Evolutionary conservation across 1,139 yeast species (phyloP), one percentile per base, ranked within the genome.

Genomic region (Nakaseomyces glabratus): DNA sequence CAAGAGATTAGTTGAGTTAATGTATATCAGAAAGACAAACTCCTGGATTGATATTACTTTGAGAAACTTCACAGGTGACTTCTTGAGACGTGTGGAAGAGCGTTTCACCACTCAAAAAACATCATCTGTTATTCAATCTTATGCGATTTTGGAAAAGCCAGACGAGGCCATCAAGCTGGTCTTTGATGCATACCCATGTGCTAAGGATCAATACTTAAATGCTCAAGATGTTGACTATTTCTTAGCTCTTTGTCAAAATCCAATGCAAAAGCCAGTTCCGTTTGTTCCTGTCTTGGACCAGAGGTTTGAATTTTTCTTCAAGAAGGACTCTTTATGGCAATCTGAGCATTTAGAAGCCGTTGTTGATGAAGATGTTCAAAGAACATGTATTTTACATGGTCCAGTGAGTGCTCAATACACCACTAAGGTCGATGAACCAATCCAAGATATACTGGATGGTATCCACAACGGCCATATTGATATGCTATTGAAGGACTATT

Each of bases 241-340:
- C 71, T 72, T 93, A 63, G 74, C 75, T 60, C 71, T 82, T 52
- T 84, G 95, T 58, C 71, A 77, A 46, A 77, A 79, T 59, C 95
- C 95, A 50, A 59, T 67, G 42, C 97, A 88, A 66, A 90, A 90
- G 66, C 99, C 99, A 29, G 96, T 86, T 58, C 98, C 98, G 44
- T 90, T 90, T 55, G 88, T 90, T 49, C 99, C 99, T 34, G 82
- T 85, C 19, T 71, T 90, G 61, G 95, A 93, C 57, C 94, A 84
- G 49, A 81, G 85, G 66, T 86, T 90, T 55, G 96, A 90, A 62
- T 80, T 79, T 58, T 90, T 82, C 73, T 93, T 90, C 74, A 90
- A 90, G 76, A 90, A 90, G 69, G 99, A 90, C 63, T 88, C 97
- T 33, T 72, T 90, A 59, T 90, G 98, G 98, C 99, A 90, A 71